Evolutionary conservation across 805 yeast genomes (phyloP).

Genomic region (Yamadazyma takamatsuzukensis): DNA sequence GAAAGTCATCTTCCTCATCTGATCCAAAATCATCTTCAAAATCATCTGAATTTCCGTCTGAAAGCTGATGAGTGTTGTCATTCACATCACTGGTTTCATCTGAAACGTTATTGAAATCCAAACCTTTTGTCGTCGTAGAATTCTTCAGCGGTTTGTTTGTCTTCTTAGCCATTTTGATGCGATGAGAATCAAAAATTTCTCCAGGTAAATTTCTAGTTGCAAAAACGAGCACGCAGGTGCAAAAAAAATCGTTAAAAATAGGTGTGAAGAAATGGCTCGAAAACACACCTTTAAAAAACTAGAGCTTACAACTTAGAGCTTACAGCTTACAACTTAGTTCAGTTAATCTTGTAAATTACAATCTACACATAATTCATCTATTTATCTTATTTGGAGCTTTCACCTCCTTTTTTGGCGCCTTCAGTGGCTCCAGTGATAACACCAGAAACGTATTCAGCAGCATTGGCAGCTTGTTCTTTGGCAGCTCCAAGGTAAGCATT

Average conservation of each 20-base stretch:
- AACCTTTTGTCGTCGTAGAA: too few species aligned
- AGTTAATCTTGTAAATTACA: too few species aligned
- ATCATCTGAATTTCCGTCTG: too few species aligned
- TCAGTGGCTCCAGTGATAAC: conserved; percentile 56
- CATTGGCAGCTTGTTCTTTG: conserved; percentile 50
- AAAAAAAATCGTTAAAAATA: too few species aligned
- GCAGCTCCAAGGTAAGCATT: conserved; percentile 49
- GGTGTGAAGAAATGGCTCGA: not conserved
- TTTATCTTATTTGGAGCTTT: conserved; percentile 9
- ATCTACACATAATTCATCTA: too few species aligned
- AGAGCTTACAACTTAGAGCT: not conserved
- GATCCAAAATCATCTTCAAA: conserved; percentile 11
- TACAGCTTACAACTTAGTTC: not conserved
- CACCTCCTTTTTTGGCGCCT: conserved; percentile 41
- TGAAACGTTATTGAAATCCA: too few species aligned
- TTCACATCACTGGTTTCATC: too few species aligned
- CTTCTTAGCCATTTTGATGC: conserved; percentile 3
- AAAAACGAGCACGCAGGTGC: too few species aligned
- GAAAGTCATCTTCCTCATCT: conserved; percentile 12
- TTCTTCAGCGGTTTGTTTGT: too few species aligned
- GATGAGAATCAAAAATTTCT: too few species aligned
- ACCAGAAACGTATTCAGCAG: conserved; percentile 54
- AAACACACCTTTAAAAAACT: not conserved
- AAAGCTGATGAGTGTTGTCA: too few species aligned
- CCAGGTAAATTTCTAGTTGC: too few species aligned